These are phyloP conservation scores for Persicaria maculosa DNA, from an alignment of 148 eudicot genomes.

Conservation along the genomic window DNA sequence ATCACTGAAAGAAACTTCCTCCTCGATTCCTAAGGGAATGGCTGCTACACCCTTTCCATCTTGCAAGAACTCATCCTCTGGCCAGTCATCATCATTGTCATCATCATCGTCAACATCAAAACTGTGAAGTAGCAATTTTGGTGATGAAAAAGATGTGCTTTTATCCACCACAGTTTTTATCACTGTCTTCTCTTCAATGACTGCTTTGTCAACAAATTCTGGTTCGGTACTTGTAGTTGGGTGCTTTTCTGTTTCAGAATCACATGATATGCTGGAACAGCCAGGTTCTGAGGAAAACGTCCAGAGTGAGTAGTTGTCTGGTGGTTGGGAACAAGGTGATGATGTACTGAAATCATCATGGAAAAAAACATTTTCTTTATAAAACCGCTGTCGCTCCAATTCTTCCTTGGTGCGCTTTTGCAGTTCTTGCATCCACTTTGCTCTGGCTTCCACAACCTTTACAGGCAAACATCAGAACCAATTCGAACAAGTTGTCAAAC, in stretches of 20 bases:
- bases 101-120: conserved; percentile 40
- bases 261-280: conserved; percentile 26
- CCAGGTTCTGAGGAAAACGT: conserved; percentile 35
- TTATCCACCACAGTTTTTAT: conserved; percentile 20
- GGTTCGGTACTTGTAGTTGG: conserved; percentile 27
- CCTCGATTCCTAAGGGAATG: conserved; percentile 39
- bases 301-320: conserved; percentile 25
- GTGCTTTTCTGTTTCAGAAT: conserved; percentile 45
- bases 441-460: conserved; percentile 62
- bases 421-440: conserved; percentile 83
- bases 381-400: conserved; percentile 28
- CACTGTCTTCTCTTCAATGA: conserved; percentile 41
- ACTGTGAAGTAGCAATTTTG: conserved; percentile 24
- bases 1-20: conserved; percentile 88
- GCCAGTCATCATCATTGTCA: conserved; percentile 61
- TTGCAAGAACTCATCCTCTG: conserved; percentile 52
- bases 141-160: conserved; percentile 20
- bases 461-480: not conserved
- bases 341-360: conserved; percentile 31
- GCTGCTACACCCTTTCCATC: conserved; percentile 33
- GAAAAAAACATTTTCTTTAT: conserved; percentile 31
- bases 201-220: conserved; percentile 42
- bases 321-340: conserved; percentile 27
- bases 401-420: conserved; percentile 61
- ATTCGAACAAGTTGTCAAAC: not conserved